Evolutionary conservation across 345 rosid genomes (phyloP).

Genomic region (Camelina hispida): DNA sequence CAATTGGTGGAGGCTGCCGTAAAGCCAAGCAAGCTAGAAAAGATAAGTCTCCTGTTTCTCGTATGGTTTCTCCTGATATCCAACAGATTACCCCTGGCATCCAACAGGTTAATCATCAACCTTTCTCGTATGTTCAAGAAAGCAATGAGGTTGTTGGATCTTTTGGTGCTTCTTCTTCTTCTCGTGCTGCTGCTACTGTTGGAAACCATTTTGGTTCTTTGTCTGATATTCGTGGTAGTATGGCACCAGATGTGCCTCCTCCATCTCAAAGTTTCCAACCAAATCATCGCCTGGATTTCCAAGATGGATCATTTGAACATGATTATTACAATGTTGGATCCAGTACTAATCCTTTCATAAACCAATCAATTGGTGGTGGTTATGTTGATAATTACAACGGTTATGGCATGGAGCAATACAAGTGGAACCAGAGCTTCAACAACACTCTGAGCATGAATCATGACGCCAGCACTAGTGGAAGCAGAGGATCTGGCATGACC

Average conservation of each 20-base stretch:
- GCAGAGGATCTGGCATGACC: conserved; percentile 13
- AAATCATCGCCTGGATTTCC: not conserved
- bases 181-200: not conserved
- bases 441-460: conserved; percentile 20
- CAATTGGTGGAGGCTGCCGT: conserved; percentile 26
- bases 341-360: conserved; percentile 13
- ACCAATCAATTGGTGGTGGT: conserved; percentile 29
- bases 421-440: conserved; percentile 28
- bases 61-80: conserved; percentile 3
- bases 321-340: conserved; percentile 15
- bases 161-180: conserved; percentile 24
- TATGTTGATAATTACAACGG: not conserved
- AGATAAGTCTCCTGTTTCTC: conserved; percentile 12
- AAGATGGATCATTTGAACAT: not conserved
- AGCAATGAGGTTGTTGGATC: conserved; percentile 11
- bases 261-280: conserved; percentile 4
- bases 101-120: conserved; percentile 4
- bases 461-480: conserved; percentile 13
- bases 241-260: not conserved
- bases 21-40: conserved; percentile 5
- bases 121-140: conserved; percentile 24
- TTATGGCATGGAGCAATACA: not conserved
- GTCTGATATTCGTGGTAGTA: not conserved
- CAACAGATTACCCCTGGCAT: conserved; percentile 13
- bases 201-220: conserved; percentile 21